Evolutionary conservation across 2,329 filamentous ascomycete species (phyloP), one percentile per base, ranked within the genome.

Genomic region (Westerdykella sp.): DNA sequence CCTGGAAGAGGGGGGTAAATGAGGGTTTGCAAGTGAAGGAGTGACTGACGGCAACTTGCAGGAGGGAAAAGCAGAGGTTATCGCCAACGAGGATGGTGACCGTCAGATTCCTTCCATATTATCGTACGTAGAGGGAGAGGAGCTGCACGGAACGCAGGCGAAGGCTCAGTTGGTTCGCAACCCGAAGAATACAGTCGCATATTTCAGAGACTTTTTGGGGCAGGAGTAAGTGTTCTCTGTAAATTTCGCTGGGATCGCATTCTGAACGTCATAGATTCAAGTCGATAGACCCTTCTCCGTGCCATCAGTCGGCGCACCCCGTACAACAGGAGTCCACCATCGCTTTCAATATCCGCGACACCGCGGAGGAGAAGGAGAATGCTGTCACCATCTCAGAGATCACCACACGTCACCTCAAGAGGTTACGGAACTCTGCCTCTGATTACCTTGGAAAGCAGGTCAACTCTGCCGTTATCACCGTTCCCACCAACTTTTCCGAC

Each of bases 1-100:
- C 18, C 15, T 14, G n/a, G 32, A 9, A n/a, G n/a, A n/a, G n/a
- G n/a, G 32, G 7, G 6, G 32, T 13, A 9, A 10, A 35, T 15
- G 32, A 14, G 9, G 11, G 11, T 7, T 12, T 9, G 11, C 11
- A 30, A 35, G 5, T 14, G 60, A 12, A 9, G 13, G 23, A 13
- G n/a, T 7, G 16, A 11, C 34, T 34, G 39, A 31, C 39, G 48
- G 34, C 10, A 30, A 16, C 18, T 32, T 41, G 16, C 43, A 79
- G 77, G 91, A 97, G 63, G 91, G 94, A 71, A 95, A 94, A 76
- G 84, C 89, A 53, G 88, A 96, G 69, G 91, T 98, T 52, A 97
- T 98, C 73, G 93, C 93, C 64, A 97, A 98, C 73, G 93, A 97
- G 75, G 93, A 97, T 66, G 93, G 93, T 77, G 93, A 98, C 72